Evolutionary conservation across 2,329 filamentous ascomycete species (phyloP).

Genomic region (Bipolaris bicolor): DNA sequence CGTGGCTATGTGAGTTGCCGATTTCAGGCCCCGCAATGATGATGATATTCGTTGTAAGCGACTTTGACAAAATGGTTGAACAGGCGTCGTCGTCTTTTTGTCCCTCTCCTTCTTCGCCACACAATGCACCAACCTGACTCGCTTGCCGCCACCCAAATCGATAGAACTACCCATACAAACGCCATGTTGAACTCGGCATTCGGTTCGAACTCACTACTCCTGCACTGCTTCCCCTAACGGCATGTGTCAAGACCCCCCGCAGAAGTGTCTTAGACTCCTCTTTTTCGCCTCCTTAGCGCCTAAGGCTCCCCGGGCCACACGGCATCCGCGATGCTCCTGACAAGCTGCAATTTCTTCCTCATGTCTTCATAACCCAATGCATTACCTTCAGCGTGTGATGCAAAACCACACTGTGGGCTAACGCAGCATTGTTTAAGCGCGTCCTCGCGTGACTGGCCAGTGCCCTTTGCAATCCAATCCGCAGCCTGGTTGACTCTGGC

Average conservation of each 20-base stretch:
- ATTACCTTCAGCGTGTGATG: constrained; percentile 76
- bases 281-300: not conserved
- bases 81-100: not conserved
- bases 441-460: constrained; percentile 67
- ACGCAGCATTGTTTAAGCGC: constrained; percentile 67
- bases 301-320: constrained; percentile 68
- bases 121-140: constrained; percentile 7
- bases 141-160: not conserved
- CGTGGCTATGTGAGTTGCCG: constrained; percentile 11
- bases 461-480: constrained; percentile 72
- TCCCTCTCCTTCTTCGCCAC: constrained; percentile 2
- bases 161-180: constrained; percentile 15
- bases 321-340: constrained; percentile 73
- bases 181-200: constrained; percentile 38
- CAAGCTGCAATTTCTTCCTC: constrained; percentile 73
- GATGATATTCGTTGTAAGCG: not conserved
- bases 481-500: constrained; percentile 59
- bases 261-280: constrained; percentile 1
- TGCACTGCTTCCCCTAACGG: constrained; percentile 10
- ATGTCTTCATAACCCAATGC: constrained; percentile 71
- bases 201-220: constrained; percentile 12
- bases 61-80: not conserved
- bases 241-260: not conserved
- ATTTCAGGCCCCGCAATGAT: constrained; percentile 1
- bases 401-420: constrained; percentile 53